phyloP scores from a whole-genome alignment of 2,329 filamentous ascomycete species.

The Pseudopyrenochaeta lycopersici region DNA sequence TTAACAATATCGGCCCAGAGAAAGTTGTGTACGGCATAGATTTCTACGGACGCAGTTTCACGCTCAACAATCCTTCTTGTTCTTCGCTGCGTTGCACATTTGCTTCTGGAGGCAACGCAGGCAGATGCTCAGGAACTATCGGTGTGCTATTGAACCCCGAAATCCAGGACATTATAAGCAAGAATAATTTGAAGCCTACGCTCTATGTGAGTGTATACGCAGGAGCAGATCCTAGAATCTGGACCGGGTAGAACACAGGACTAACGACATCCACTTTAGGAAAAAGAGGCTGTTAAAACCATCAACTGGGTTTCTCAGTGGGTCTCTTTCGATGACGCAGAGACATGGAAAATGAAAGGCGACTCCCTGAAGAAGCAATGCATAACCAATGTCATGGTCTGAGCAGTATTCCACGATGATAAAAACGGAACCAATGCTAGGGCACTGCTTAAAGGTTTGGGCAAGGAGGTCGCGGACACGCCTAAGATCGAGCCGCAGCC shows the following conservation, averaged over 20 bases:
- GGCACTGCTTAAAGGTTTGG: conserved; percentile 1
- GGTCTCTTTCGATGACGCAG: conserved; percentile 50
- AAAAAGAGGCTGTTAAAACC: conserved; percentile 33
- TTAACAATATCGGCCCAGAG: conserved; percentile 49
- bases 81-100: not conserved
- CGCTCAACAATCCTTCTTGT: conserved; percentile 17
- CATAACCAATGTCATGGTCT: conserved; percentile 37
- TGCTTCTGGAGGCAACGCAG: not conserved
- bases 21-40: conserved; percentile 55
- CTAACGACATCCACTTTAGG: conserved; percentile 6
- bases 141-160: not conserved
- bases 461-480: not conserved
- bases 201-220: too few relatives aligned
- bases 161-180: not conserved
- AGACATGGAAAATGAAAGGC: conserved; percentile 46
- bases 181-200: too few relatives aligned
- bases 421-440: not conserved
- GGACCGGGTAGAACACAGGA: too few relatives aligned
- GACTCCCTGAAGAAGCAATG: conserved; percentile 42
- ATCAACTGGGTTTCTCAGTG: conserved; percentile 48
- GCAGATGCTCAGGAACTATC: not conserved
- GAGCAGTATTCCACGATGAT: conserved; percentile 21
- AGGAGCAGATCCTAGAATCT: too few relatives aligned
- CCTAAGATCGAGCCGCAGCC: not conserved
- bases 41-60: conserved; percentile 53